Conservation (phyloP, 139 green algal genomes). For the Coccomyxa sp. region DNA sequence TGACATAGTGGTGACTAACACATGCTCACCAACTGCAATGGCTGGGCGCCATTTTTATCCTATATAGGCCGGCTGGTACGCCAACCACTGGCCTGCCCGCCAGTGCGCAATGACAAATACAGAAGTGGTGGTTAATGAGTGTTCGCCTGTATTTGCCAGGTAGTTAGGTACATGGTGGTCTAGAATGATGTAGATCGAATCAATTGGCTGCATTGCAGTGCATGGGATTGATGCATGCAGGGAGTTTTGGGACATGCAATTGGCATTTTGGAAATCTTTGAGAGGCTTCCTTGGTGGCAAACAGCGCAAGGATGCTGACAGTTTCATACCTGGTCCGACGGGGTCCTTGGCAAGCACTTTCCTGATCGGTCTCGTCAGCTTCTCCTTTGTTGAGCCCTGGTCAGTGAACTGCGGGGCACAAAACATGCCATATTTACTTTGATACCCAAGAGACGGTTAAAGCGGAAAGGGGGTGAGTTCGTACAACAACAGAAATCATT, state of each 20-base stretch:
- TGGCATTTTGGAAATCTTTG: no score
- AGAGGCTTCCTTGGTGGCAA: no score
- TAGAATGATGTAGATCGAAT: no score
- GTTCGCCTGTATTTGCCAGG: no score
- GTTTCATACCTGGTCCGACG: constrained; percentile 39
- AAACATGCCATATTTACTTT: neutral
- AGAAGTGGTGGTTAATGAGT: no score
- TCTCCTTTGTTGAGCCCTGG: constrained; percentile 71
- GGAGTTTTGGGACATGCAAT: no score
- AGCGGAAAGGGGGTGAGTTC: neutral
- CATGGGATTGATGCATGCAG: no score
- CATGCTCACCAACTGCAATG: neutral
- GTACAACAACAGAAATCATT: no score
- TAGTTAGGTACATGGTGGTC: no score
- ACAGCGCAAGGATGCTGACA: neutral
- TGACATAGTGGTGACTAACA: neutral
- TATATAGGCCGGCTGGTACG: neutral
- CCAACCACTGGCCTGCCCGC: no score
- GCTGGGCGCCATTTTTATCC: neutral
- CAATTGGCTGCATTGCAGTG: no score
- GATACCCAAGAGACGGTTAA: neutral
- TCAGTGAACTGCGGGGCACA: constrained; percentile 47
- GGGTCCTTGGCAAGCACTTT: constrained; percentile 68
- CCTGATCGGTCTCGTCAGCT: constrained; percentile 58
- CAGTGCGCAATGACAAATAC: no score